A percentile compares a stretch with the other conserved stretches of the same genome.
Conservation (phyloP, 225 moss, liverwort and hornwort species). For the Marchantia paleacea region DNA sequence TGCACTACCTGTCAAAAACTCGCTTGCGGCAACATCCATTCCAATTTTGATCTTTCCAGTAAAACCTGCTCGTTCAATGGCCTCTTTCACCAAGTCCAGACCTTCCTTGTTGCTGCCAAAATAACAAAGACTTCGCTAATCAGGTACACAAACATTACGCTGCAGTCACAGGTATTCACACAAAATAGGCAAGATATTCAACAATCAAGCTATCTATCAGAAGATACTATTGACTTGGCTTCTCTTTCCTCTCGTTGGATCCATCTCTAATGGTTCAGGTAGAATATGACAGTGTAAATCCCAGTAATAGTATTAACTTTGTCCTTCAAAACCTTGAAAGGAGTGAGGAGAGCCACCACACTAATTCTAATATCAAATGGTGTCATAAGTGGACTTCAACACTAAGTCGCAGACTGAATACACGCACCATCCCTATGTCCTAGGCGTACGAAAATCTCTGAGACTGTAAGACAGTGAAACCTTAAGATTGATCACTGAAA, state of each 20-base stretch:
- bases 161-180: not conserved
- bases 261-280: not conserved
- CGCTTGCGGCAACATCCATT: slow-evolving; percentile 98
- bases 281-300: not conserved
- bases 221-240: too few species aligned
- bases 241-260: not conserved
- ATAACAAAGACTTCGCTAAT: not conserved
- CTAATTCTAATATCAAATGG: not conserved
- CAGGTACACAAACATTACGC: not conserved
- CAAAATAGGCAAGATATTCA: not conserved
- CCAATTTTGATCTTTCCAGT: slow-evolving; percentile 94
- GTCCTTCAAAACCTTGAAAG: not conserved
- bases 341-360: not conserved
- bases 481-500: too few species aligned
- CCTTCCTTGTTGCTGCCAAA: slow-evolving; percentile 85
- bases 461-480: not conserved
- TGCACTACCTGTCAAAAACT: slow-evolving; percentile 62
- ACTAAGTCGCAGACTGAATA: not conserved
- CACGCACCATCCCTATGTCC: not conserved
- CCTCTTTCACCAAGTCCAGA: slow-evolving; percentile 87
- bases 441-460: not conserved
- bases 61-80: slow-evolving; percentile 92
- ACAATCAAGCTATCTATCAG: not conserved
- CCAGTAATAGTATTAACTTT: not conserved
- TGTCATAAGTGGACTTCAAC: not conserved